These are phyloP conservation scores for Debaryomyces fabryi DNA, from an alignment of 1,139 yeast species.

Conservation along the genomic window DNA sequence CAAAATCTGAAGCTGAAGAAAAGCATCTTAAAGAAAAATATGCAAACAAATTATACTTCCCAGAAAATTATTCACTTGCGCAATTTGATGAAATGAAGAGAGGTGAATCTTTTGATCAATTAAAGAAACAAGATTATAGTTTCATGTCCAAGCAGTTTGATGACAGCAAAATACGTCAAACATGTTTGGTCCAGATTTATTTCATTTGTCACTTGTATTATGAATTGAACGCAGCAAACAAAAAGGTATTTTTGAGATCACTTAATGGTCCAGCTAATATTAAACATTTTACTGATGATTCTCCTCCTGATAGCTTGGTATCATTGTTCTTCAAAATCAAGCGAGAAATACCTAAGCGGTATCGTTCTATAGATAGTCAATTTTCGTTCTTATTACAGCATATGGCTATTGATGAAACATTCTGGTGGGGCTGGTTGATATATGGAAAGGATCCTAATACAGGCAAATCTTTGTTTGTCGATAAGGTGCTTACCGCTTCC, in stretches of 20 bases:
- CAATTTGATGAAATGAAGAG: conserved; percentile 26
- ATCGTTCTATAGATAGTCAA: conserved; percentile 28
- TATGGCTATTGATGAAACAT: conserved; percentile 30
- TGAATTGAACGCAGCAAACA: conserved; percentile 30
- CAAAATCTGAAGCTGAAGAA: conserved; percentile 21
- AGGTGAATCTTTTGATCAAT: conserved; percentile 20
- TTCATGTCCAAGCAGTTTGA: conserved; percentile 30
- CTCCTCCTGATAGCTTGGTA: conserved; percentile 28
- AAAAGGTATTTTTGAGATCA: conserved; percentile 26
- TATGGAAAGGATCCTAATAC: conserved; percentile 39
- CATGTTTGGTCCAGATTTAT: conserved; percentile 36
- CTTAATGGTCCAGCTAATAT: conserved; percentile 31
- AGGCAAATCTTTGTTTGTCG: conserved; percentile 32
- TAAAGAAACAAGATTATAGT: conserved; percentile 29
- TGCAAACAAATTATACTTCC: conserved; percentile 28
- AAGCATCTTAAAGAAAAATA: conserved; percentile 26
- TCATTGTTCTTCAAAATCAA: conserved; percentile 29
- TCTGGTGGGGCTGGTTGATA: conserved; percentile 49
- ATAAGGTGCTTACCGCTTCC: conserved; percentile 22
- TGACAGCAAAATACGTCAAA: conserved; percentile 30
- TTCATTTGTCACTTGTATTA: conserved; percentile 33
- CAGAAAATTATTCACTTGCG: conserved; percentile 42
- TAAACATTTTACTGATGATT: conserved; percentile 43
- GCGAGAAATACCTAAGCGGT: conserved; percentile 26
- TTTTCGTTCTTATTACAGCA: conserved; percentile 33